Evolutionary conservation across 78 protist genomes (phyloP).

Genomic region (Cyanophora paradoxa): DNA sequence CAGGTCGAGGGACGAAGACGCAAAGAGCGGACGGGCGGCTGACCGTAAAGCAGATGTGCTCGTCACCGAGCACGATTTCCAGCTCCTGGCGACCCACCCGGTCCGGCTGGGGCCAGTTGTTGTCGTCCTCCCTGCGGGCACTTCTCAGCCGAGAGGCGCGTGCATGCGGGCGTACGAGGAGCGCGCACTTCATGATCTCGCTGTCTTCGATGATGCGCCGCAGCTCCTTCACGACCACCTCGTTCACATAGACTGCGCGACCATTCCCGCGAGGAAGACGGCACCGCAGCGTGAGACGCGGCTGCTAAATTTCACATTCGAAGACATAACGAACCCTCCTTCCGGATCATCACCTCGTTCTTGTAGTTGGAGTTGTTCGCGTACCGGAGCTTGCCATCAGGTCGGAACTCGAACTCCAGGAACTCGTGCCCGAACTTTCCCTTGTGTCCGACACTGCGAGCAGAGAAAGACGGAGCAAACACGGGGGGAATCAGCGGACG

Average conservation of each 20-base stretch:
- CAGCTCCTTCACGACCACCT: slow-evolving; percentile 67
- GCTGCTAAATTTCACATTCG: too few relatives aligned
- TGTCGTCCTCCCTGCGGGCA: slow-evolving; percentile 81
- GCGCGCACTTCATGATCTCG: slow-evolving; percentile 71
- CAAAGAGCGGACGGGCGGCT: background rate
- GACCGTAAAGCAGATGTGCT: slow-evolving; percentile 88
- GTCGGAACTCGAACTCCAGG: slow-evolving; percentile 90
- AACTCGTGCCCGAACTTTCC: slow-evolving; percentile 98
- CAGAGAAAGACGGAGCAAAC: slow-evolving; percentile 1
- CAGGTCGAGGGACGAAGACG: background rate
- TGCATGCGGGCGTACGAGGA: background rate
- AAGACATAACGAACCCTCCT: too few relatives aligned
- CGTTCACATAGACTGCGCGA: slow-evolving; percentile 59
- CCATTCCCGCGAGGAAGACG: background rate
- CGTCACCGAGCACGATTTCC: slow-evolving; percentile 77
- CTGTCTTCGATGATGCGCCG: slow-evolving; percentile 79
- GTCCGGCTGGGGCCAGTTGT: slow-evolving; percentile 90
- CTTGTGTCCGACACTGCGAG: slow-evolving; percentile 84
- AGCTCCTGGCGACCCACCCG: slow-evolving; percentile 82
- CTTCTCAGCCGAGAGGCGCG: background rate
- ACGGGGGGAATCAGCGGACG: background rate
- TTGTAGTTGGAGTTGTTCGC: slow-evolving; percentile 95
- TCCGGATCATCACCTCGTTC: slow-evolving; percentile 78
- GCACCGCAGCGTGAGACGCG: background rate
- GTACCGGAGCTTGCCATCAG: slow-evolving; percentile 78